Percentiles rank a stretch among this genome's conserved stretches.
Conservation (phyloP, 2,329 filamentous ascomycete species). For the Claviceps capensis region DNA sequence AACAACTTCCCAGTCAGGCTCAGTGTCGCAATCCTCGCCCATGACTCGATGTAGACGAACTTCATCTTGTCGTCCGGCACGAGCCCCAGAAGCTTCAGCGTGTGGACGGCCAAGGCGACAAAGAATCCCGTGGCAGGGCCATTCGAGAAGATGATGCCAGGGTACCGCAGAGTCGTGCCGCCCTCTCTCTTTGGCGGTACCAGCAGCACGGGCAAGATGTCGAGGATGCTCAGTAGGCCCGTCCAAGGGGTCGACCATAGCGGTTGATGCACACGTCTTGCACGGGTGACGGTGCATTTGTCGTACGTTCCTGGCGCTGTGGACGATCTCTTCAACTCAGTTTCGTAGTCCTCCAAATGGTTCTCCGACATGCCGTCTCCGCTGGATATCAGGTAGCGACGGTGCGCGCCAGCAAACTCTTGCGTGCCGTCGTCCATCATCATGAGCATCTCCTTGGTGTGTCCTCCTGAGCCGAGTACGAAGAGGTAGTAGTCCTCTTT, state of each 20-base stretch:
- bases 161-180: conserved; percentile 29
- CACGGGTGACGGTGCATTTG: conserved; percentile 57
- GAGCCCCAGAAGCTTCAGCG: conserved; percentile 31
- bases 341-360: conserved; percentile 46
- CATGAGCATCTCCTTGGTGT: conserved; percentile 87
- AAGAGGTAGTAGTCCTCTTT: conserved; percentile 48
- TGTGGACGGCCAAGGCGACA: conserved; percentile 39
- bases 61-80: conserved; percentile 45
- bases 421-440: conserved; percentile 54
- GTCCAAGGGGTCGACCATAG: conserved; percentile 60
- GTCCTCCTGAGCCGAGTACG: conserved; percentile 83
- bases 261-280: conserved; percentile 70
- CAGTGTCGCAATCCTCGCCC: conserved; percentile 69
- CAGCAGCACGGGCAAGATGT: conserved; percentile 44
- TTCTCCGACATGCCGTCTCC: conserved; percentile 57
- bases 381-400: conserved; percentile 70
- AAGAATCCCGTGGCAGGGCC: conserved; percentile 82
- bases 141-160: conserved; percentile 71
- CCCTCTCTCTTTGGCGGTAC: conserved; percentile 15
- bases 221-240: conserved; percentile 49
- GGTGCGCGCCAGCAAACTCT: conserved; percentile 39
- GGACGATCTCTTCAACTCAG: conserved; percentile 16
- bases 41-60: conserved; percentile 81
- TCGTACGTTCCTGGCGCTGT: conserved; percentile 38
- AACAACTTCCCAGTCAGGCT: conserved; percentile 78